These are phyloP conservation scores for Rhododendron ferrugineum DNA, from an alignment of 148 eudicot species.

Conservation along the genomic window DNA sequence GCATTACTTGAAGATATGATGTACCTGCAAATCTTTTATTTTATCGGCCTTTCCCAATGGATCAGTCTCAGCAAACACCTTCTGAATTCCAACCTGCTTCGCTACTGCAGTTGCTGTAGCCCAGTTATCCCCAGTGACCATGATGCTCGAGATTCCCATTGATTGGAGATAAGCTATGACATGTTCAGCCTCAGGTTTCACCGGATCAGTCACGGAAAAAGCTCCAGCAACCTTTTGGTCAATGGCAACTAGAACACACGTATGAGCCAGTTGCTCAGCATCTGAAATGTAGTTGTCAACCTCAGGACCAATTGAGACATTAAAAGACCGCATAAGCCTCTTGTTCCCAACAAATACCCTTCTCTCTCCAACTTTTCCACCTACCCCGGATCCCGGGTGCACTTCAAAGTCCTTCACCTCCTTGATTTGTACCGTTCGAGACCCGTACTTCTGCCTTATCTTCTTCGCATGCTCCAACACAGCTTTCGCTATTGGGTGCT, in stretches of 20 bases:
- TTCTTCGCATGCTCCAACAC: conserved; percentile 77
- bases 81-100: conserved; percentile 65
- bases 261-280: conserved; percentile 68
- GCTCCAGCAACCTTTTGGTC: conserved; percentile 77
- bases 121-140: conserved; percentile 98
- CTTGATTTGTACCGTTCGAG: conserved; percentile 35
- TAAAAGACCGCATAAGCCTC: conserved; percentile 60
- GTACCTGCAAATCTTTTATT: conserved; percentile 92
- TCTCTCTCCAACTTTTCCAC: conserved; percentile 70
- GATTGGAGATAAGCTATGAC: conserved; percentile 63
- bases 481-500: conserved; percentile 93
- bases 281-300: conserved; percentile 55
- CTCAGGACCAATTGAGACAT: conserved; percentile 50
- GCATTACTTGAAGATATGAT: neutral
- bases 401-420: conserved; percentile 86
- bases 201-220: conserved; percentile 92
- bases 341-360: conserved; percentile 75
- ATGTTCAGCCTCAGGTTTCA: conserved; percentile 82
- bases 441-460: conserved; percentile 37
- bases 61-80: conserved; percentile 88
- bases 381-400: conserved; percentile 92
- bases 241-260: conserved; percentile 78
- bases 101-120: conserved; percentile 87
- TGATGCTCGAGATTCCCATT: conserved; percentile 77
- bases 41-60: conserved; percentile 86